Conservation (phyloP, 768 basidiomycete genomes). For the Hygrocybe punicea region DNA sequence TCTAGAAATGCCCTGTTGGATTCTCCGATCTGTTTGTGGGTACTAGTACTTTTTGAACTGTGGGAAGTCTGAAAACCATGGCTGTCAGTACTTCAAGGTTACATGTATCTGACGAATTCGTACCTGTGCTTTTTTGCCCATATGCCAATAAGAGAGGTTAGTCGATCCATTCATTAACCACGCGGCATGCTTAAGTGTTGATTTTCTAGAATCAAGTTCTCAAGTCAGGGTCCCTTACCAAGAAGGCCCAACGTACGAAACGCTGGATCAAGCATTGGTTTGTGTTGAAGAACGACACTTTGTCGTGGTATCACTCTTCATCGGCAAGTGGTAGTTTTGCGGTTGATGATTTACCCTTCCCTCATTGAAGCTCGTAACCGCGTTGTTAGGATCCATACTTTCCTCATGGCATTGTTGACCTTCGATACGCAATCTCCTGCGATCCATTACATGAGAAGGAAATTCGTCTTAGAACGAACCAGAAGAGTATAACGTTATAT, state of each 20-base stretch:
- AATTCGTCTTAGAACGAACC: constrained; percentile 79
- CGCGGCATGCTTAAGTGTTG: constrained; percentile 2
- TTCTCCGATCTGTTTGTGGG: constrained; percentile 85
- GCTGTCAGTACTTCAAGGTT: constrained; percentile 82
- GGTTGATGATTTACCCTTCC: background rate
- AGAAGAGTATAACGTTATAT: constrained; percentile 65
- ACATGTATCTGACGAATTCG: constrained; percentile 92
- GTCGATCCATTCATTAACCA: constrained; percentile 13
- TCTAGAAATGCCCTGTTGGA: constrained; percentile 89
- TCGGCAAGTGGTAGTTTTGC: constrained; percentile 51
- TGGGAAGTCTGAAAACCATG: background rate
- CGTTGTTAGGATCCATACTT: constrained; percentile 87
- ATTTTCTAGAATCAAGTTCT: constrained; percentile 74
- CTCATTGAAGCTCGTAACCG: background rate
- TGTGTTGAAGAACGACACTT: constrained; percentile 88
- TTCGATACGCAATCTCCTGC: constrained; percentile 90
- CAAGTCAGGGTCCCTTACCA: constrained; percentile 87
- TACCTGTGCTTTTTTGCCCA: constrained; percentile 97
- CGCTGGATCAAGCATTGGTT: constrained; percentile 97
- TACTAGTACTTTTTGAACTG: constrained; percentile 19
- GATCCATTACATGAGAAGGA: constrained; percentile 75
- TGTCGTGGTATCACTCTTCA: constrained; percentile 96
- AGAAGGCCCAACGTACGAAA: constrained; percentile 85
- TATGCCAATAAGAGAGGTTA: constrained; percentile 84
- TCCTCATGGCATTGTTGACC: constrained; percentile 91